These are phyloP conservation scores for Yarrowia galli DNA, from an alignment of 1,139 yeast genomes.

Conservation along the genomic window DNA sequence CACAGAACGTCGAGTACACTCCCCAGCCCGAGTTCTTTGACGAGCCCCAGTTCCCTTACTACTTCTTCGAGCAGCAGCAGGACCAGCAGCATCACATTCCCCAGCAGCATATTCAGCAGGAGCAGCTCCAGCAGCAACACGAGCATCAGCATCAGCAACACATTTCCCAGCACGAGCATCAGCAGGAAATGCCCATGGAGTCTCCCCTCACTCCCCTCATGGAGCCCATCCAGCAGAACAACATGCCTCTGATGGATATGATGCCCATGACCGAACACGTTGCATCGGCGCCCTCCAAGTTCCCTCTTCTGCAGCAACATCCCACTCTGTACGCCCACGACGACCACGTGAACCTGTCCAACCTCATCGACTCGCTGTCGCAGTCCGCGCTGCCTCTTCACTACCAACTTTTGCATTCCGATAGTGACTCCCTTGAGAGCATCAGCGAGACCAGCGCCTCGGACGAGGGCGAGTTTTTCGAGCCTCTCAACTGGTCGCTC, in stretches of 20 bases:
- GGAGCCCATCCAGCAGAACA: conserved; percentile 5
- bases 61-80: conserved; percentile 7
- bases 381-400: conserved; percentile 30
- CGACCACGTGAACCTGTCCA: conserved; percentile 30
- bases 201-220: not conserved
- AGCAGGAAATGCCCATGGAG: not conserved
- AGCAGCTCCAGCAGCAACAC: not conserved
- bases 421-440: conserved; percentile 15
- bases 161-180: not conserved
- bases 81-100: not conserved
- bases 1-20: not conserved
- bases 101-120: not conserved
- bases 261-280: conserved; percentile 9
- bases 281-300: not conserved
- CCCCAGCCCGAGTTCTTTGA: conserved; percentile 9
- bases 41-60: conserved; percentile 27
- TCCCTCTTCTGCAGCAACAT: conserved; percentile 25
- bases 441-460: conserved; percentile 25
- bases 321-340: conserved; percentile 32
- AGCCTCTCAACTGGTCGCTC: conserved; percentile 33
- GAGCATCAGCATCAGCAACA: not conserved
- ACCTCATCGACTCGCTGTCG: conserved; percentile 29
- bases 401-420: conserved; percentile 31
- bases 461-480: conserved; percentile 28
- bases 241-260: conserved; percentile 1